Evolutionary conservation across 768 basidiomycete species (phyloP), one percentile per base, ranked within the genome.

Genomic region (Pisolithus microcarpus): DNA sequence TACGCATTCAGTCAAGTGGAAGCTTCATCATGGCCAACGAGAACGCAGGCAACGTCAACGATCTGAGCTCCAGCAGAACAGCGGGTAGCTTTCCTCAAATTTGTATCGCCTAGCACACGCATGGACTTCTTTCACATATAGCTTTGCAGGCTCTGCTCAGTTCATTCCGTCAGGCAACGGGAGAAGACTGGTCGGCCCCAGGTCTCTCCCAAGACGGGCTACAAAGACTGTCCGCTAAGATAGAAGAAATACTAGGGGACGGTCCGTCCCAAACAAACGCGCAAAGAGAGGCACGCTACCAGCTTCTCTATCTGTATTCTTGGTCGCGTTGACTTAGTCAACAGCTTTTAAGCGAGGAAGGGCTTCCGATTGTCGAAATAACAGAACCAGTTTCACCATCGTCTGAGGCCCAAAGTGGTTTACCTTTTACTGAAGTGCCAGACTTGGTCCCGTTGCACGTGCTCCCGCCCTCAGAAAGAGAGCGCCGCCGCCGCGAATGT

Each of bases 351-450:
- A 86, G 85, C 58, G 85, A 88, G 58, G 87, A 91, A 44, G 87
- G 86, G 3, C 76, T 87, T 37, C 87, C 87, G 10, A 84, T 91
- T 54, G 73, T 89, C 53, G 88, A 91, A 36, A 83, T 91, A 51
- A 76, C 75, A 28, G 88, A 91, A 60, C 80, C 80, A 38, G 58
- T 75, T 4, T 46, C 66, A 15, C 61, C 58, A 2, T 43, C 44
- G n/a, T 43, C 57, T 19, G 67, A 60, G 26, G 47, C 52, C 24
- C 56, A 57, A n/a, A 48, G 48, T 19, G 46, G 57, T 1, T 49
- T 57, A 9, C 40, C 60, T 28, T 48, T 60, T 3, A 34, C 46
- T 24, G 70, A 74, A 21, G 77, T 81, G 24, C 65, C 74, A 23
- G 71, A 74, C 38, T 63, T 81, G 10, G 61, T 79, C 30, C 75